Percentiles rank a stretch among this genome's conserved stretches.
Evolutionary conservation across 2,329 filamentous ascomycete species (phyloP).

Genomic region (Microcera coccophila): DNA sequence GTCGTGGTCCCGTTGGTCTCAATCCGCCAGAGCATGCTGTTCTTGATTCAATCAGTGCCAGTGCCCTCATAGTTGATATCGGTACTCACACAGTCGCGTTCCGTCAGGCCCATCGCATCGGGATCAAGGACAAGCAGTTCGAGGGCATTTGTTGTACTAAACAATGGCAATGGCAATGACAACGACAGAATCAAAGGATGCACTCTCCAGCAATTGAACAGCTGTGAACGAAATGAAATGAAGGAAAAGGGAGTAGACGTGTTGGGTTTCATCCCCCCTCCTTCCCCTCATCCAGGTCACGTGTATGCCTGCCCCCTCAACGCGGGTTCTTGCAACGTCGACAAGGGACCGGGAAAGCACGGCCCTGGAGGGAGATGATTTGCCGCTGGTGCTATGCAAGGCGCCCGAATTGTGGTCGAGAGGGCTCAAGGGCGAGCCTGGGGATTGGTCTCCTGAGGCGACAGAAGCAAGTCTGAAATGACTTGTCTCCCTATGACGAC

Average conservation of each 20-base stretch:
- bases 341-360: constrained; percentile 21
- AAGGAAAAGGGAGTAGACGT: constrained; percentile 9
- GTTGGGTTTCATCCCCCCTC: constrained; percentile 24
- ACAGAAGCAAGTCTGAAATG: neutral
- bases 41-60: neutral
- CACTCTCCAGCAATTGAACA: neutral
- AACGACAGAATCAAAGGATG: too few relatives aligned
- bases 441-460: neutral
- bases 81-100: neutral
- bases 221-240: constrained; percentile 2
- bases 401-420: constrained; percentile 6
- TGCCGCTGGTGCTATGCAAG: constrained; percentile 14
- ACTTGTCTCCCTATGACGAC: constrained; percentile 4
- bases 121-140: neutral
- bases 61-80: neutral
- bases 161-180: neutral
- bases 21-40: neutral
- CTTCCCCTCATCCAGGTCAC: constrained; percentile 33
- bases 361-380: constrained; percentile 12
- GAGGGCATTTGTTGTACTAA: neutral
- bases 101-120: neutral
- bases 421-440: constrained; percentile 7
- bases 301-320: constrained; percentile 26
- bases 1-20: neutral
- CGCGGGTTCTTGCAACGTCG: constrained; percentile 24